phyloP scores from a whole-genome alignment of 2,329 filamentous ascomycete species.

The Cephalotrichum gorgonifer region DNA sequence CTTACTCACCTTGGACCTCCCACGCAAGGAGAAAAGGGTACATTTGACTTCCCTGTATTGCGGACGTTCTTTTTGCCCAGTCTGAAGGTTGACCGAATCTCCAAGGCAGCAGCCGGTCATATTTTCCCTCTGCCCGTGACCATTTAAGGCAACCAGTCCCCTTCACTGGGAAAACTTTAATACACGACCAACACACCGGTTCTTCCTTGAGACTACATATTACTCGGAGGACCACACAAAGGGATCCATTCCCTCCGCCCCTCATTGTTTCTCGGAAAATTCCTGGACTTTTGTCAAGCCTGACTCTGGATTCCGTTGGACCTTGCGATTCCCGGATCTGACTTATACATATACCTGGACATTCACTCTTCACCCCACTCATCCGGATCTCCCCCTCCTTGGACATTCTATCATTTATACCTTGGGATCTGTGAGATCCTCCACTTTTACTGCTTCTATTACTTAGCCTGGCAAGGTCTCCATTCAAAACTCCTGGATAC shows the following conservation, averaged over 20 bases:
- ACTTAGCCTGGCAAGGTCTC: not conserved
- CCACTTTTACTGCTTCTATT: not conserved
- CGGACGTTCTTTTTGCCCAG: too few relatives aligned
- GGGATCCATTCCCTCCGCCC: not conserved
- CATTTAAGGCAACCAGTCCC: not conserved
- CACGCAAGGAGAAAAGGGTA: not conserved
- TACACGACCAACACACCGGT: not conserved
- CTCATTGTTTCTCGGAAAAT: not conserved
- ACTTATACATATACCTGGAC: not conserved
- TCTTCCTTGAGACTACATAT: not conserved
- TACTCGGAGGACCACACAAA: not conserved
- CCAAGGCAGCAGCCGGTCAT: not conserved
- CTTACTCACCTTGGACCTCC: not conserved
- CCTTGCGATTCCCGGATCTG: not conserved
- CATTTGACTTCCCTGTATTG: not conserved
- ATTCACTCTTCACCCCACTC: not conserved
- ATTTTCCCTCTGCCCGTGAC: not conserved
- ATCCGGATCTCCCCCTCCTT: not conserved
- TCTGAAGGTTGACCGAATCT: not conserved
- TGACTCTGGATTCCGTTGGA: not conserved
- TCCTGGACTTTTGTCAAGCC: too few relatives aligned
- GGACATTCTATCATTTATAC: not conserved
- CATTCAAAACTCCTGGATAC: not conserved
- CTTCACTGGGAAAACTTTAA: too few relatives aligned
- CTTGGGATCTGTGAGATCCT: not conserved